Conservation (phyloP, 1,139 yeast species). For the Nakaseomyces nivariensis region DNA sequence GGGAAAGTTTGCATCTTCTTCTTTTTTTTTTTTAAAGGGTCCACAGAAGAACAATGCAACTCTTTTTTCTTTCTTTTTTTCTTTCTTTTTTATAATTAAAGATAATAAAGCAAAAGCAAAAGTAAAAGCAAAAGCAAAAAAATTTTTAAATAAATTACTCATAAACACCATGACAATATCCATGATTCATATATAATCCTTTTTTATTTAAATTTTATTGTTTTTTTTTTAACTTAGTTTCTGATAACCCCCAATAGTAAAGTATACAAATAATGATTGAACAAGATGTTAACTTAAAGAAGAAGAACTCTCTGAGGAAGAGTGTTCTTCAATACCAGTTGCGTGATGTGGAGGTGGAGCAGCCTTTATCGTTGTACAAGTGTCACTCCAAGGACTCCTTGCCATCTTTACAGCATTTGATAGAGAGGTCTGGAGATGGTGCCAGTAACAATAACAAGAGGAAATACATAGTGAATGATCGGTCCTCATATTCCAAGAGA, state of each 20-base stretch:
- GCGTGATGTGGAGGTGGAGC: not conserved
- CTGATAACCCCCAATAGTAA: too few relatives aligned
- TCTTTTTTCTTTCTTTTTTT: too few relatives aligned
- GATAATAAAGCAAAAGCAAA: too few relatives aligned
- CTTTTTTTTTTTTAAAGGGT: not conserved
- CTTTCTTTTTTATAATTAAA: too few relatives aligned
- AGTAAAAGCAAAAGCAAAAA: not conserved
- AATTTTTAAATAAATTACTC: not conserved
- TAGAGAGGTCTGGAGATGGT: conserved; percentile 3
- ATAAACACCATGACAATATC: not conserved
- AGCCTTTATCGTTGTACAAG: conserved; percentile 5
- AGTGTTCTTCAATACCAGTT: not conserved
- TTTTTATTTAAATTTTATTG: not conserved
- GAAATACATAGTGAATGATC: conserved; percentile 8
- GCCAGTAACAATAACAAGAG: conserved; percentile 2
- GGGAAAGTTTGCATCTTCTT: too few relatives aligned
- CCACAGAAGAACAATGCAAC: not conserved
- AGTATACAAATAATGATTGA: not conserved
- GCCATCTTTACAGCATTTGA: conserved; percentile 13
- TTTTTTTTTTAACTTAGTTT: not conserved
- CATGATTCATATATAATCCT: too few relatives aligned
- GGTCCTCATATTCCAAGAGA: conserved; percentile 2
- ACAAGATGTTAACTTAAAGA: conserved; percentile 1
- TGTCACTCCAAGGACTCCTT: conserved; percentile 17
- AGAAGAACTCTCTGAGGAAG: not conserved